Percentiles rank a stretch among this genome's conserved stretches.
These are phyloP conservation scores for Naegleria lovaniensis DNA, from an alignment of 208 protist species.

Conservation along the genomic window DNA sequence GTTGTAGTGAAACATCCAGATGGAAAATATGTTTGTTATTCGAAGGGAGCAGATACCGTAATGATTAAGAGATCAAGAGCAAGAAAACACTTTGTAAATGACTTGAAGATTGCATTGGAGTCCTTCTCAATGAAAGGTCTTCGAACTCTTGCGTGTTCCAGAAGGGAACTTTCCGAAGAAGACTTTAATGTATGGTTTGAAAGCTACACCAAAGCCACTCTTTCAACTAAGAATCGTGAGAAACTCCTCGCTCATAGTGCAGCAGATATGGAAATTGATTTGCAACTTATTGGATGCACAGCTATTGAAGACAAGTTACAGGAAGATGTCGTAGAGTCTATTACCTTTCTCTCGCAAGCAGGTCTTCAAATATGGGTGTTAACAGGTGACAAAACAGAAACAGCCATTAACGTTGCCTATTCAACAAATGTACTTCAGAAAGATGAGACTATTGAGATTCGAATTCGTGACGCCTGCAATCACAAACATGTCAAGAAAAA, in stretches of 20 bases:
- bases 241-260: constrained; percentile 59
- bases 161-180: constrained; percentile 49
- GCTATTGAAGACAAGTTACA: constrained; percentile 92
- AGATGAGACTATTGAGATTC: constrained; percentile 41
- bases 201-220: constrained; percentile 56
- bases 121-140: constrained; percentile 54
- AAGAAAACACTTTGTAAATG: constrained; percentile 42
- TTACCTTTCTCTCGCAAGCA: constrained; percentile 68
- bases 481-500: constrained; percentile 9
- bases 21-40: constrained; percentile 53
- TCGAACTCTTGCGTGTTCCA: constrained; percentile 65
- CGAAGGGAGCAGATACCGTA: constrained; percentile 72
- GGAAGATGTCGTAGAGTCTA: constrained; percentile 79
- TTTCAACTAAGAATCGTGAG: constrained; percentile 52
- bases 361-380: constrained; percentile 91
- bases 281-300: constrained; percentile 78
- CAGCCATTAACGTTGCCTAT: constrained; percentile 87
- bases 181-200: constrained; percentile 61
- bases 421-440: constrained; percentile 51
- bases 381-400: constrained; percentile 96
- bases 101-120: constrained; percentile 50
- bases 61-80: constrained; percentile 55
- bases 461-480: constrained; percentile 11
- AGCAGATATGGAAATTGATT: constrained; percentile 60
- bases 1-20: constrained; percentile 59